Conservation (phyloP, 192 early-diverging fungal genomes). For the Backusella mclennaniae region DNA sequence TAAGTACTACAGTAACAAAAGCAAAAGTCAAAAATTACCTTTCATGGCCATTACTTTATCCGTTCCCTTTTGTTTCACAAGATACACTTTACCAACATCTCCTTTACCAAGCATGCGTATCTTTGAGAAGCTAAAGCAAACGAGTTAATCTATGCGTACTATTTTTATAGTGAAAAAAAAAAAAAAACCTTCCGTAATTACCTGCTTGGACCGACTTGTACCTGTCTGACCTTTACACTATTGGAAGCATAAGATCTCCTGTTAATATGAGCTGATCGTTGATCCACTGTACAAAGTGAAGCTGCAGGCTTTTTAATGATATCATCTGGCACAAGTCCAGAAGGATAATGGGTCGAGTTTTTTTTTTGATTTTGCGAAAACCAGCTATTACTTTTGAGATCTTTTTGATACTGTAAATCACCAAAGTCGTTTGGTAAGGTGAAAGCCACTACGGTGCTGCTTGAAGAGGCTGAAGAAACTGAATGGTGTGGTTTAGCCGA, state of each 20-base stretch:
- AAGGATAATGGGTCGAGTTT: neutral
- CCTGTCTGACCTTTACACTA: constrained; percentile 75
- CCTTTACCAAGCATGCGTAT: constrained; percentile 92
- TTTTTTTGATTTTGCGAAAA: neutral
- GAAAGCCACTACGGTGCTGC: neutral
- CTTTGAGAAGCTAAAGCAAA: constrained; percentile 68
- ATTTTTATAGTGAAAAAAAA: no score
- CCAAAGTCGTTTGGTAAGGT: constrained; percentile 20
- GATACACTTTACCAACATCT: constrained; percentile 94
- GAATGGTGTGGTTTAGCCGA: neutral
- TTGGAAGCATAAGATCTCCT: constrained; percentile 74
- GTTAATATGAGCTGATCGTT: constrained; percentile 5
- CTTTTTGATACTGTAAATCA: neutral
- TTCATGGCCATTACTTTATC: constrained; percentile 95
- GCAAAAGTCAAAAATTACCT: constrained; percentile 39
- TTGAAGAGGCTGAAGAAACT: constrained; percentile 1
- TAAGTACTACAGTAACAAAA: neutral
- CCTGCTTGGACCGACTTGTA: constrained; percentile 80
- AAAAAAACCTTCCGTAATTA: neutral
- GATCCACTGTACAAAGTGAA: neutral
- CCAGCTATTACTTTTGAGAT: constrained; percentile 15
- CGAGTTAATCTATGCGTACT: neutral
- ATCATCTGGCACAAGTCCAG: neutral
- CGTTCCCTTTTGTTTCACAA: constrained; percentile 83
- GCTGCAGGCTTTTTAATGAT: constrained; percentile 6